A percentile compares a stretch with the other conserved stretches of the same genome.
These are phyloP conservation scores for Pyrus communis DNA, from an alignment of 306 rosid genomes.

Conservation along the genomic window DNA sequence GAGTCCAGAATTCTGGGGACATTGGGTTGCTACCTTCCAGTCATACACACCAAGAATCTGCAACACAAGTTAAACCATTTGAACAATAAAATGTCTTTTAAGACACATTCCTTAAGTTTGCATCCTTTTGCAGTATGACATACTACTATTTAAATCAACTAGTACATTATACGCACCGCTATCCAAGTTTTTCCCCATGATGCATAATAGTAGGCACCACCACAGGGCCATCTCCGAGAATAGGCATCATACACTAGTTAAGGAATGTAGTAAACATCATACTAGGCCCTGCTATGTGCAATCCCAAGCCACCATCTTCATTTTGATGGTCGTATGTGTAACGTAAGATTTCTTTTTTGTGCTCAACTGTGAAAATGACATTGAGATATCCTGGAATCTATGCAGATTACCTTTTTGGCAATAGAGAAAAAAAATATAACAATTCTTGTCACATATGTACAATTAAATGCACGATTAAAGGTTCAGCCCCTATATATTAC, in stretches of 20 bases:
- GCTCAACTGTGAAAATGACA: too few species aligned
- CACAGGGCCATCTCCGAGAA: slow-evolving; percentile 64
- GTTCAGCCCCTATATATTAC: too few species aligned
- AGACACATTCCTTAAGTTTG: too few species aligned
- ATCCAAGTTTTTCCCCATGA: slow-evolving; percentile 87
- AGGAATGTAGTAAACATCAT: slow-evolving; percentile 61
- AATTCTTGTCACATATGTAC: too few species aligned
- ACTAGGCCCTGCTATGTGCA: slow-evolving; percentile 67
- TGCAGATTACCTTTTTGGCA: slow-evolving; percentile 18
- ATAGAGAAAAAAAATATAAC: too few species aligned
- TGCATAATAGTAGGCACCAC: slow-evolving; percentile 44
- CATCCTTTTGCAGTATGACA: too few species aligned
- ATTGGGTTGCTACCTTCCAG: slow-evolving; percentile 58
- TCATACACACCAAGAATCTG: slow-evolving; percentile 60
- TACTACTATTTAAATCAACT: neutral
- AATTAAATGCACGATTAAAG: too few species aligned
- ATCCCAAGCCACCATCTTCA: slow-evolving; percentile 84
- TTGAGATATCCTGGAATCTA: slow-evolving; percentile 44
- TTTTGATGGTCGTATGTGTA: slow-evolving; percentile 35
- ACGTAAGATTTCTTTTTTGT: too few species aligned
- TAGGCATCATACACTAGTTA: slow-evolving; percentile 50
- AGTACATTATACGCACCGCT: slow-evolving; percentile 24
- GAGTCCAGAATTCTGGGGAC: slow-evolving; percentile 66
- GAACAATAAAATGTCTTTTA: neutral
- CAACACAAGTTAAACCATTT: neutral